These are phyloP conservation scores for Amylocarpus encephaloides DNA, from an alignment of 2,329 filamentous ascomycete genomes.

Conservation along the genomic window DNA sequence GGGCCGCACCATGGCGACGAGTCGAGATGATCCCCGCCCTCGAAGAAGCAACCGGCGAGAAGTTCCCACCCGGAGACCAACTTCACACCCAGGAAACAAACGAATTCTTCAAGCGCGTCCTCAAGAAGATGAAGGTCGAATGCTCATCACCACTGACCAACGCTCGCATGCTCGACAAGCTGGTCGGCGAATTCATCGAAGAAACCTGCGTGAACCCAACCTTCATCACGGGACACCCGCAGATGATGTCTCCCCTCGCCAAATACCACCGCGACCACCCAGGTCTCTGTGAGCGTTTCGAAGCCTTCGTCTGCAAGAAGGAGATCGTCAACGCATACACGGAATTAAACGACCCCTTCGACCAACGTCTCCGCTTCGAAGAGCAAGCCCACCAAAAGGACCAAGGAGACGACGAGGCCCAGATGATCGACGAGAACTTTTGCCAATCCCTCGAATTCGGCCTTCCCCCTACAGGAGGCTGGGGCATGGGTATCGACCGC, in stretches of 20 bases:
- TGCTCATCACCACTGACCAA: slow-evolving; percentile 90
- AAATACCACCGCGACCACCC: slow-evolving; percentile 81
- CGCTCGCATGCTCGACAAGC: slow-evolving; percentile 91
- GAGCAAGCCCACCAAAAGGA: slow-evolving; percentile 95
- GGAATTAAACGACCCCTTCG: slow-evolving; percentile 94
- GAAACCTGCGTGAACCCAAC: slow-evolving; percentile 90
- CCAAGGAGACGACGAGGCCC: slow-evolving; percentile 94
- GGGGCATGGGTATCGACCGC: slow-evolving; percentile 93
- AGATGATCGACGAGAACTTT: slow-evolving; percentile 94
- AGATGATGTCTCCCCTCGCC: slow-evolving; percentile 91
- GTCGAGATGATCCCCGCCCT: slow-evolving; percentile 95
- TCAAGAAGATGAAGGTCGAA: slow-evolving; percentile 86
- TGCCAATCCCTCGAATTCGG: slow-evolving; percentile 84
- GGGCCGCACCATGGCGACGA: slow-evolving; percentile 87
- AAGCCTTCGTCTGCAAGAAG: slow-evolving; percentile 95
- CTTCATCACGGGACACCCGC: slow-evolving; percentile 78
- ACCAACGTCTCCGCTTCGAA: slow-evolving; percentile 85
- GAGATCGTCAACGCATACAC: slow-evolving; percentile 95
- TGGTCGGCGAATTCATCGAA: slow-evolving; percentile 92
- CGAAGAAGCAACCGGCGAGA: slow-evolving; percentile 84
- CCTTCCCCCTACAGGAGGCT: slow-evolving; percentile 89
- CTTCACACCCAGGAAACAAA: slow-evolving; percentile 84
- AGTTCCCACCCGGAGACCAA: slow-evolving; percentile 83
- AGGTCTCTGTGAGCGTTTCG: slow-evolving; percentile 92
- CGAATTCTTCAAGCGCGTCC: slow-evolving; percentile 74